Evolutionary conservation across 441 rosid species (phyloP).

Genomic region (Raphanus hybrid): DNA sequence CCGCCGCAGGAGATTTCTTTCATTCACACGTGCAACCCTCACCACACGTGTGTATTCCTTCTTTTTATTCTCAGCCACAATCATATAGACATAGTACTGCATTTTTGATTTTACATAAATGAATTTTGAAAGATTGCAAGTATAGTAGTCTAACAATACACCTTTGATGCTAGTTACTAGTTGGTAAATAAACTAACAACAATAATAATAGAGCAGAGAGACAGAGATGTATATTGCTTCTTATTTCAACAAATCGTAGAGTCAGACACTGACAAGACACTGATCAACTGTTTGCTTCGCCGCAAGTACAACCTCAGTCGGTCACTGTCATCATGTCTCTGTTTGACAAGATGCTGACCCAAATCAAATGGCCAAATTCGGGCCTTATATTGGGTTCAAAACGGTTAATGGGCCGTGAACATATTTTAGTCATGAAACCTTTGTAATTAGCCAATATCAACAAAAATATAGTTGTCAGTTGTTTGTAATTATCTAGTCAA

Average conservation of each 20-base stretch:
- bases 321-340: conserved; percentile 31
- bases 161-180: no score
- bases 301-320: conserved; percentile 44
- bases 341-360: conserved; percentile 34
- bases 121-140: background rate
- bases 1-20: conserved; percentile 24
- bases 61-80: background rate
- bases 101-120: background rate
- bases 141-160: background rate
- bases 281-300: conserved; percentile 40
- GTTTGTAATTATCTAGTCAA: no score
- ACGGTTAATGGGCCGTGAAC: background rate
- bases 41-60: conserved; percentile 6
- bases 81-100: background rate
- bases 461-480: background rate
- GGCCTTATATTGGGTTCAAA: background rate
- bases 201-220: background rate
- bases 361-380: background rate
- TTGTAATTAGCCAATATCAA: conserved; percentile 2
- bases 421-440: background rate
- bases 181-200: background rate
- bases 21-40: conserved; percentile 21
- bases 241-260: conserved; percentile 15
- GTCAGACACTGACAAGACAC: conserved; percentile 37
- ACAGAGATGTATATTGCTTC: background rate